These are phyloP conservation scores for Fraxinus albicans DNA, from an alignment of 305 asterid species.

Conservation along the genomic window DNA sequence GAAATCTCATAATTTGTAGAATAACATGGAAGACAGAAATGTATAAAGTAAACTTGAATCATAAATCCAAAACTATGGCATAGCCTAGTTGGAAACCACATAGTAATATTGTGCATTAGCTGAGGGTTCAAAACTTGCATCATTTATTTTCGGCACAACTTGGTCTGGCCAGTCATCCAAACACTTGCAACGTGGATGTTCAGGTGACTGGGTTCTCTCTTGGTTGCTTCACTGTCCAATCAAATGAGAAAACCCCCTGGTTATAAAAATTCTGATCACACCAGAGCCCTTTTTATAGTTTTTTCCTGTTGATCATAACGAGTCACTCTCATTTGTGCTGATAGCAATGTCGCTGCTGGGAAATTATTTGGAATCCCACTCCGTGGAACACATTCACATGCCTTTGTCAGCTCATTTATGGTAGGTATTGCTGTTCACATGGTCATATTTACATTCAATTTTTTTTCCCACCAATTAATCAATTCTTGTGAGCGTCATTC, in stretches of 20 bases:
- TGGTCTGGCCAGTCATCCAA: not conserved
- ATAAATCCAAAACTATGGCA: not conserved
- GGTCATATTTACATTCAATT: not conserved
- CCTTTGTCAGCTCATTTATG: conserved; percentile 97
- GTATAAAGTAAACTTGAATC: conserved; percentile 11
- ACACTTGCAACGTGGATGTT: conserved; percentile 3
- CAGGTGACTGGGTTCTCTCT: not conserved
- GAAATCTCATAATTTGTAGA: not conserved
- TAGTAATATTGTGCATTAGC: not conserved
- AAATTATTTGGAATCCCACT: conserved; percentile 97
- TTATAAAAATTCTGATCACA: not conserved
- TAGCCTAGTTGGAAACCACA: not conserved
- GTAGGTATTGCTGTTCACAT: conserved; percentile 36
- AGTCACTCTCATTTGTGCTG: conserved; percentile 21
- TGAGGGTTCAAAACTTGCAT: not conserved
- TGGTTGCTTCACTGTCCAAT: not conserved
- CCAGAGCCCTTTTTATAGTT: not conserved
- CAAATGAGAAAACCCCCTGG: conserved; percentile 2
- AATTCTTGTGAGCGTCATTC: not conserved
- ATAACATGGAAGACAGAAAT: not conserved
- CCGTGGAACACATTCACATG: conserved; percentile 99
- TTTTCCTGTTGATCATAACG: not conserved
- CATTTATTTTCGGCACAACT: conserved; percentile 1
- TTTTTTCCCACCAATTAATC: not conserved
- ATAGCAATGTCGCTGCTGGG: conserved; percentile 99